phyloP scores from a whole-genome alignment of 805 yeast genomes.

The Spathaspora girioi region DNA sequence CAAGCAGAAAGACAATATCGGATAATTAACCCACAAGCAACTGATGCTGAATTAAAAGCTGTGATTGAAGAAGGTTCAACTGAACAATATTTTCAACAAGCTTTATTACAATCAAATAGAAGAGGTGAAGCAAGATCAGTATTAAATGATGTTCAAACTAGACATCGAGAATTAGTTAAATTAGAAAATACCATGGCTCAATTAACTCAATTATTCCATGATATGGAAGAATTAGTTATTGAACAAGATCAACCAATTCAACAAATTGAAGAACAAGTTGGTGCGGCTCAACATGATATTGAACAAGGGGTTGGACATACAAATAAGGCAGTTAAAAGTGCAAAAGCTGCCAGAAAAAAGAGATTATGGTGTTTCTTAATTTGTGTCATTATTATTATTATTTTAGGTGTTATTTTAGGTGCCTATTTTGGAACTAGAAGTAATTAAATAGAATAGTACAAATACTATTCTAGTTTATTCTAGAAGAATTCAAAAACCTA shows the following conservation, averaged over 20 bases:
- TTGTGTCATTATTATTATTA: conserved; percentile 52
- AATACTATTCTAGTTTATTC: no score
- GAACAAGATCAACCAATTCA: conserved; percentile 90
- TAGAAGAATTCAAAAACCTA: no score
- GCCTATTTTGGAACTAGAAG: conserved; percentile 44
- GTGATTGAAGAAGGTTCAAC: conserved; percentile 76
- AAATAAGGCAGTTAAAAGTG: conserved; percentile 81
- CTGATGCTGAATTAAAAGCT: conserved; percentile 77
- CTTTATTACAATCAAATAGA: conserved; percentile 79
- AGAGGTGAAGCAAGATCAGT: conserved; percentile 95
- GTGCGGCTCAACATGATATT: conserved; percentile 81
- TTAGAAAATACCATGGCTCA: conserved; percentile 95
- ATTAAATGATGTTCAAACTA: conserved; percentile 88
- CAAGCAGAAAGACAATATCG: conserved; percentile 92
- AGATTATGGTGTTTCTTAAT: conserved; percentile 81
- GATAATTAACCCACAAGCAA: conserved; percentile 82
- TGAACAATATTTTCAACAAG: conserved; percentile 92
- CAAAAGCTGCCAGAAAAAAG: conserved; percentile 87
- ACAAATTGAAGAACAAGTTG: conserved; percentile 77
- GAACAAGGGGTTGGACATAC: conserved; percentile 95
- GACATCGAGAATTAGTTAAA: conserved; percentile 92
- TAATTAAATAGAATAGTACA: neutral
- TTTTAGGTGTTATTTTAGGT: conserved; percentile 68
- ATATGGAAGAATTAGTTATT: conserved; percentile 93
- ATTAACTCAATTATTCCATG: conserved; percentile 88